These are phyloP conservation scores for Cicer arietinum DNA, from an alignment of 306 rosid genomes.

Conservation along the genomic window DNA sequence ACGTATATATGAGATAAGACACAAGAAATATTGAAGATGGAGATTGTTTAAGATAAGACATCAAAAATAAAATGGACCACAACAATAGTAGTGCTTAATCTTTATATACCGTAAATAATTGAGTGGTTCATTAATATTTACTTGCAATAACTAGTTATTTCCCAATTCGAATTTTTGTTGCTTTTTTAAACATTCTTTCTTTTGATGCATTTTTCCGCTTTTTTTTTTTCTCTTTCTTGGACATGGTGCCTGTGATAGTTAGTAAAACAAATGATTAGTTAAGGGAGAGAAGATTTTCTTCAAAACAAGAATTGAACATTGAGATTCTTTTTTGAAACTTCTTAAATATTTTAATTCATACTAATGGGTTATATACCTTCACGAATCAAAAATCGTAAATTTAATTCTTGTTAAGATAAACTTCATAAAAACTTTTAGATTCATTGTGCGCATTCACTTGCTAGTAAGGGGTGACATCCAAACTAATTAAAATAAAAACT, in stretches of 20 bases:
- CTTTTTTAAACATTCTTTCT: constrained; percentile 34
- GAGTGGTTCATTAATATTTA: constrained; percentile 67
- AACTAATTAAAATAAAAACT: no score
- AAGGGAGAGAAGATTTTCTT: no score
- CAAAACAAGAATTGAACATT: no score
- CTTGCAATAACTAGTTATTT: constrained; percentile 41
- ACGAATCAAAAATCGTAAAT: no score
- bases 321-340: no score
- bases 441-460: no score
- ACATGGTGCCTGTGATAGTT: background rate
- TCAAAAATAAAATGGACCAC: constrained; percentile 58
- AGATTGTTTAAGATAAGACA: constrained; percentile 49
- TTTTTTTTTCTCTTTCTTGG: background rate
- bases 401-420: no score
- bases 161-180: background rate
- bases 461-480: no score
- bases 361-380: no score
- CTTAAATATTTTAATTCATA: no score
- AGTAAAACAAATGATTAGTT: background rate
- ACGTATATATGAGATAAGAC: constrained; percentile 6
- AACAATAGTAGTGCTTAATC: constrained; percentile 52
- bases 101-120: constrained; percentile 64
- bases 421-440: no score
- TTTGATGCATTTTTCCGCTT: background rate
- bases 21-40: constrained; percentile 53